Conservation (phyloP, 2,329 filamentous ascomycete genomes). For the Aspergillus fischeri region DNA sequence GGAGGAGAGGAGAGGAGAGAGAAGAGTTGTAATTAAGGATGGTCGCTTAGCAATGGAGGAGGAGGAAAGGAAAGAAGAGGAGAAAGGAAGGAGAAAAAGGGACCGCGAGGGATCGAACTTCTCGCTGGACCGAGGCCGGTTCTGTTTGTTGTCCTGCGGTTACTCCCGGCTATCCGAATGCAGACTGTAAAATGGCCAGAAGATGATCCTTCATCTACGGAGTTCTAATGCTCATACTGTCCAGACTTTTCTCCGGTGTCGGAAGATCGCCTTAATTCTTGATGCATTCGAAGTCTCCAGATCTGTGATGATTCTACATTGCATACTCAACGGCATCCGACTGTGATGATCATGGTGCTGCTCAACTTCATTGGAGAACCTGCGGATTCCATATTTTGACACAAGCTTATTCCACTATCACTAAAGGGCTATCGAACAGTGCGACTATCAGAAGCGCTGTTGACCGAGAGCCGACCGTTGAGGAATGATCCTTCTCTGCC, state of each 20-base stretch:
- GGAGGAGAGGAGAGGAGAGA: slow-evolving; percentile 8
- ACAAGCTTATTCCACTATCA: not conserved
- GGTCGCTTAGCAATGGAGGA: slow-evolving; percentile 16
- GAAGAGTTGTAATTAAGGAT: slow-evolving; percentile 17
- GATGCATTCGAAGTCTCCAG: not conserved
- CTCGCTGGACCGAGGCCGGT: slow-evolving; percentile 4
- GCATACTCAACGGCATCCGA: not conserved
- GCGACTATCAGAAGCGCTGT: not conserved
- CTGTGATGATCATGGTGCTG: not conserved
- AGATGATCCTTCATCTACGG: not conserved
- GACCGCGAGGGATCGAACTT: not conserved
- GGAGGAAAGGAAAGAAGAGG: not conserved
- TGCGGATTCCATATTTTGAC: not conserved
- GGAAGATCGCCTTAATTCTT: not conserved
- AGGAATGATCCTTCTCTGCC: not conserved
- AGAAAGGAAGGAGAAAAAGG: not conserved
- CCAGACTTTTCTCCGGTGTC: not conserved
- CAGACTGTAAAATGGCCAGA: not conserved
- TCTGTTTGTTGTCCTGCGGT: not conserved
- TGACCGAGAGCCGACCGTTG: not conserved
- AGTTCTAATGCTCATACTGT: not conserved
- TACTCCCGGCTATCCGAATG: slow-evolving; percentile 3
- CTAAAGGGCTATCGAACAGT: not conserved
- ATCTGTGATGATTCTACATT: not conserved
- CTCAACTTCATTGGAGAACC: not conserved